phyloP scores from a whole-genome alignment of 2,329 filamentous ascomycete species.

The Aspergillus alliaceus region DNA sequence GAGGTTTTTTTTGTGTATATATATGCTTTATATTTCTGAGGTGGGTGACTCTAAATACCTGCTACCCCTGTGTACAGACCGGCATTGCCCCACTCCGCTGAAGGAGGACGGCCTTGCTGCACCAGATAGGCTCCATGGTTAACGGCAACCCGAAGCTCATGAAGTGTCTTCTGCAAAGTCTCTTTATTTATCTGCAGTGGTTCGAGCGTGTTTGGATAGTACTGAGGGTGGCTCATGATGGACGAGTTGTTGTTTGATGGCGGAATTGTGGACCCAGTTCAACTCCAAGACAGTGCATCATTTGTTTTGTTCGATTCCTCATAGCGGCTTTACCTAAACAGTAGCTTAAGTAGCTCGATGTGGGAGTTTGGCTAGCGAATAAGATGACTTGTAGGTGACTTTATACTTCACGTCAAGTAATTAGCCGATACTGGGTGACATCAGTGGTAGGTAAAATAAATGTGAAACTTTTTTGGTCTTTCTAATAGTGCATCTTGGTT shows the following conservation, averaged over 20 bases:
- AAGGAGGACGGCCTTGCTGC: constrained; percentile 21
- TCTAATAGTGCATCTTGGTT: no score
- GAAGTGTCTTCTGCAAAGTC: constrained; percentile 20
- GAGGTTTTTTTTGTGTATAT: not conserved
- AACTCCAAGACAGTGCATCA: no score
- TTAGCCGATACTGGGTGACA: not conserved
- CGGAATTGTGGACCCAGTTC: not conserved
- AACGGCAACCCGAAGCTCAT: constrained; percentile 31
- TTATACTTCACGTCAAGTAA: no score
- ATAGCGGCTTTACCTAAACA: no score
- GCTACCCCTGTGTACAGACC: constrained; percentile 34
- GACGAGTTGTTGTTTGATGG: not conserved
- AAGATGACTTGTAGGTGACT: no score
- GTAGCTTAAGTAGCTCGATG: no score
- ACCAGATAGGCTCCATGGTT: constrained; percentile 28
- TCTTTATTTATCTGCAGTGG: constrained; percentile 18
- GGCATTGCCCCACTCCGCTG: constrained; percentile 22
- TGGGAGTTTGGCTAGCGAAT: not conserved
- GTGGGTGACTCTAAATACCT: constrained; percentile 22
- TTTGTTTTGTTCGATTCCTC: no score
- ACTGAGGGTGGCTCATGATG: constrained; percentile 20
- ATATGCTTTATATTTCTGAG: not conserved
- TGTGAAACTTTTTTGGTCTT: not conserved
- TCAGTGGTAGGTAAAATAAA: not conserved
- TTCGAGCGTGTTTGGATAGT: constrained; percentile 27